Evolutionary conservation across 176 grass and related monocot genomes (phyloP), one percentile per base, ranked within the genome.

Genomic region (Aegilops speltoides): DNA sequence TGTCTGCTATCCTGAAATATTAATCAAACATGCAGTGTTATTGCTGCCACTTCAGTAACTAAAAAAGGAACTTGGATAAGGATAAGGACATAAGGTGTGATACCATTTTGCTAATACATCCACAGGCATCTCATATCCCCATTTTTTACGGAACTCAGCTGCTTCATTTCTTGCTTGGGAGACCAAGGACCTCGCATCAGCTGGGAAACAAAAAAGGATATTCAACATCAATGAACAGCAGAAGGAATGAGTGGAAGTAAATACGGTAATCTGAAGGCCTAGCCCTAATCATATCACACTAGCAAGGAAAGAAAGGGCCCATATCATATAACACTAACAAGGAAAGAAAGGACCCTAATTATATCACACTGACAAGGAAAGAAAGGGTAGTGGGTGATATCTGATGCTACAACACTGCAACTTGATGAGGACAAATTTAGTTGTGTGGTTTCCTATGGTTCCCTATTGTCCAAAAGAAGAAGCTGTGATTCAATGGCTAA

Each of bases 91-190:
- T n/a, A n/a, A 69, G 45, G 34, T 7, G 68, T 34, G 17, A 6
- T 91, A 99, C 97, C 97, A 99, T 86, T 94, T 97, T 12, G 97
- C 87, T 85, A 99, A 86, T 66, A 96, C 94, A 88, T 99, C 97
- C 38, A 96, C 92, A 61, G 97, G 97, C 88, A 99, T 97, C 80
- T 99, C 97, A 2, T 99, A 99, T 31, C 97, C 97, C 97, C 97
- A 99, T 91, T 99, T 99, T 68, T 97, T 97, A 84, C 94, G 92
- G 66, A 97, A 99, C 33, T 99, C 97, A 29, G 97, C 97, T 87
- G 94, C 92, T 91, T 99, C 97, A 69, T 99, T 99, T 79, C 97
- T 97, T 75, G 92, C 97, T 99, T 99, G 97, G 82, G 87, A 85
- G 73, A 99, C 97, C 78, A 99, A 91, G 56, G 97, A 99, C 89